Conservation (phyloP, 2,329 filamentous ascomycete species). For the Teratosphaeria epicoccoides region DNA sequence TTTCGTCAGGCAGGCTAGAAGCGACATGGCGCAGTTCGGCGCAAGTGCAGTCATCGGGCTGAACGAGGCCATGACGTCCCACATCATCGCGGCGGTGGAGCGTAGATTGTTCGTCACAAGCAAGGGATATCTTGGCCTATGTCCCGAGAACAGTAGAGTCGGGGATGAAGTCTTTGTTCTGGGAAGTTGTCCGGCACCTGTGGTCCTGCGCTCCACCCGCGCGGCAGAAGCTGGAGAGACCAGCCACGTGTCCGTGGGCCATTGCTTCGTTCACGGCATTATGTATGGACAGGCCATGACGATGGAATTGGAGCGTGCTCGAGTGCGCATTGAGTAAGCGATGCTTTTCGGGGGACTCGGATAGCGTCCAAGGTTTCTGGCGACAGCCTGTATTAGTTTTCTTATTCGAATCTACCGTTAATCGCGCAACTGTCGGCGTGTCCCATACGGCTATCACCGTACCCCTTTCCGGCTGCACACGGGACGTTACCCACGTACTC, state of each 20-base stretch:
- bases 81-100: not conserved
- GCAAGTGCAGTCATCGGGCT: not conserved
- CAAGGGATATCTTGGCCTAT: not conserved
- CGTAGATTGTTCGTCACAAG: not conserved
- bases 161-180: conserved; percentile 1
- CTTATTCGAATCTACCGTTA: too few relatives aligned
- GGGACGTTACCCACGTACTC: not conserved
- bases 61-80: not conserved
- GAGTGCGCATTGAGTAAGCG: not conserved
- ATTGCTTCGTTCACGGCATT: not conserved
- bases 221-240: not conserved
- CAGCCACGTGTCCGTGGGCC: not conserved
- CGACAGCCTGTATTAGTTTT: too few relatives aligned
- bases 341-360: not conserved
- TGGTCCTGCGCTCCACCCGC: not conserved
- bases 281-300: not conserved
- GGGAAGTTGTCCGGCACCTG: not conserved
- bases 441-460: too few relatives aligned
- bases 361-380: too few relatives aligned
- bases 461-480: too few relatives aligned
- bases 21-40: not conserved
- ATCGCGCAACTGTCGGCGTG: too few relatives aligned
- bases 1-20: not conserved
- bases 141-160: not conserved
- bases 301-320: not conserved